phyloP scores from a whole-genome alignment of 73 alveolate species.

The Uronychia setigera region DNA sequence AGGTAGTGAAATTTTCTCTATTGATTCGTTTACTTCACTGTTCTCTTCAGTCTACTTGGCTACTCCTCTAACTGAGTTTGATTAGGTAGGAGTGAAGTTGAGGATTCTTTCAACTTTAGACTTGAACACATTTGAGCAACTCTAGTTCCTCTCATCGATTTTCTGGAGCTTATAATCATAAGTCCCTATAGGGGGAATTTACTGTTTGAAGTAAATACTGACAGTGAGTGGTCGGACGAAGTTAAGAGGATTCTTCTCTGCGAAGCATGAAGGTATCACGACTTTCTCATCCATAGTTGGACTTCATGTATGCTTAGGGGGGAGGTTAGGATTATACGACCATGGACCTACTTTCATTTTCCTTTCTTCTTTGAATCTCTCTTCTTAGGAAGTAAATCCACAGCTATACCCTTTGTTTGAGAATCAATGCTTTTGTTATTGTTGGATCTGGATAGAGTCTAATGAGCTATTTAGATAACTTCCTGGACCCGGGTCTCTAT shows the following conservation, averaged over 20 bases:
- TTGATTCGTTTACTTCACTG: constrained; percentile 10
- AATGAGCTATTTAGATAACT: too few relatives aligned
- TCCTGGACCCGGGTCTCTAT: constrained; percentile 66
- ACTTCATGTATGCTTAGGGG: constrained; percentile 28
- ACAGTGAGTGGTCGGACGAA: constrained; percentile 58
- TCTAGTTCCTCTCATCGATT: not conserved
- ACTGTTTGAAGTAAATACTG: constrained; percentile 46
- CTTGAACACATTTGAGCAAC: too few relatives aligned
- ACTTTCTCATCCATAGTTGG: constrained; percentile 41
- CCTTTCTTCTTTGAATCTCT: constrained; percentile 27
- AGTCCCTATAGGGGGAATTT: constrained; percentile 46
- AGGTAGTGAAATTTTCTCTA: not conserved
- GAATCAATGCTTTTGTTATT: too few relatives aligned
- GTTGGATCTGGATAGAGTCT: too few relatives aligned
- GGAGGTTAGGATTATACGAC: constrained; percentile 29
- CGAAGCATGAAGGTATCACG: constrained; percentile 45
- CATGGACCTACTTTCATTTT: constrained; percentile 56
- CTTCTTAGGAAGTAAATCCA: constrained; percentile 23
- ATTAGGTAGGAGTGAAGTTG: too few relatives aligned
- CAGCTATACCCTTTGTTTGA: constrained; percentile 6
- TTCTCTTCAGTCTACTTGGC: constrained; percentile 22
- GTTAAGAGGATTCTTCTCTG: constrained; percentile 55
- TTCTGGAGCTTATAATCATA: constrained; percentile 45
- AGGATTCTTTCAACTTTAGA: too few relatives aligned
- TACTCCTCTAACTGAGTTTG: too few relatives aligned